Percentiles rank a stretch among this genome's conserved stretches.
Evolutionary conservation across 257 asterid genomes (phyloP).

Genomic region (Rauvolfia tetraphylla): DNA sequence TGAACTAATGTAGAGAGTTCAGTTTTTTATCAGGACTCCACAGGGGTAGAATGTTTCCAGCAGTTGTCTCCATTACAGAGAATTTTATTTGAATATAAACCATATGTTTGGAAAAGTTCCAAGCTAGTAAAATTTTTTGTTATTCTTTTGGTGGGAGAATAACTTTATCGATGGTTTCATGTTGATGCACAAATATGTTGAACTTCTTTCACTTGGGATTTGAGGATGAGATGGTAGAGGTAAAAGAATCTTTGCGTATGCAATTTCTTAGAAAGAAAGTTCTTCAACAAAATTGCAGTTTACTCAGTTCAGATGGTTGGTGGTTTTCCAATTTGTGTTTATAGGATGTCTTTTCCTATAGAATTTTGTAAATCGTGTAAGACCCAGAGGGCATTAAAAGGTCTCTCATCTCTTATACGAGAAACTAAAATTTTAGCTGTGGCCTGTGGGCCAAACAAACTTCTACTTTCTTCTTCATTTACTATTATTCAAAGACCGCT

Average conservation of each 20-base stretch:
- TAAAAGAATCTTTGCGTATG: not conserved
- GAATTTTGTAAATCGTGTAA: not conserved
- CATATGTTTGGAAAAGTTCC: not conserved
- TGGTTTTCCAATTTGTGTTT: not conserved
- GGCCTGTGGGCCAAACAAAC: not conserved
- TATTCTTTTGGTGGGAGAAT: not conserved
- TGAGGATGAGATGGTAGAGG: not conserved
- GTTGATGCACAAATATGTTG: not conserved
- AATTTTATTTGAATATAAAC: not conserved
- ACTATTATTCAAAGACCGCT: not conserved
- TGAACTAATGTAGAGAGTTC: not conserved
- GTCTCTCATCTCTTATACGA: not conserved
- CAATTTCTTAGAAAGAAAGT: not conserved
- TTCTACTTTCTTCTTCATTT: not conserved
- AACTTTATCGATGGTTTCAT: not conserved
- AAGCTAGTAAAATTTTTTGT: not conserved
- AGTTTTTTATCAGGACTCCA: not conserved
- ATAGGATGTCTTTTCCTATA: not conserved
- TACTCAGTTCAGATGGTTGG: not conserved
- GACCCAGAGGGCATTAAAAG: not conserved
- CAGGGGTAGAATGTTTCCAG: not conserved
- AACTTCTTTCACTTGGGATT: not conserved
- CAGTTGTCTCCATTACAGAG: not conserved
- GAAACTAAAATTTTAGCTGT: not conserved
- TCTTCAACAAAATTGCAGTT: not conserved